A percentile compares a stretch with the other conserved stretches of the same genome.
These are phyloP conservation scores for Coniochaeta ligniaria DNA, from an alignment of 2,329 filamentous ascomycete species.

Conservation along the genomic window DNA sequence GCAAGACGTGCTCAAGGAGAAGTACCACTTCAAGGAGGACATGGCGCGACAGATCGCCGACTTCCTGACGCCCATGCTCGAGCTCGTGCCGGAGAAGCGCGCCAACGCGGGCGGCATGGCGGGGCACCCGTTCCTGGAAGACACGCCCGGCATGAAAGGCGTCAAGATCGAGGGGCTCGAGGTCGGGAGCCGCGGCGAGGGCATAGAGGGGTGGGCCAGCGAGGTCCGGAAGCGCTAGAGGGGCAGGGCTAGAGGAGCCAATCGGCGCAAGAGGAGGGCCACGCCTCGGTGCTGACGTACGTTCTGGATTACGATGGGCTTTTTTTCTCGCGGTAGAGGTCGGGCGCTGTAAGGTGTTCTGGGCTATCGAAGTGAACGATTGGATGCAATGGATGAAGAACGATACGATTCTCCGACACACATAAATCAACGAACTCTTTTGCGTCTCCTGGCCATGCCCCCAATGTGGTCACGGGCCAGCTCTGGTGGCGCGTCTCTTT, in stretches of 20 bases:
- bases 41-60: conserved; percentile 72
- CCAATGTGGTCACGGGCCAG: neutral
- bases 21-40: conserved; percentile 87
- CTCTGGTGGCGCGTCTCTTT: too few species aligned
- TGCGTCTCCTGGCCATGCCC: neutral
- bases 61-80: conserved; percentile 86
- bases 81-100: conserved; percentile 77
- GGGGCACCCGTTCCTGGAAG: conserved; percentile 72
- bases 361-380: neutral
- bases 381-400: neutral
- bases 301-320: neutral
- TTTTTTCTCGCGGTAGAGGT: neutral
- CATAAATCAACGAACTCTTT: neutral
- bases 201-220: conserved; percentile 87
- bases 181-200: conserved; percentile 79
- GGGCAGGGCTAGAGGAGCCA: neutral
- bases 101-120: conserved; percentile 97
- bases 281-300: too few species aligned
- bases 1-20: conserved; percentile 86
- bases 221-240: conserved; percentile 76
- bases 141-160: conserved; percentile 82
- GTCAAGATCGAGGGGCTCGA: conserved; percentile 65
- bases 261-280: neutral
- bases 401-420: neutral
- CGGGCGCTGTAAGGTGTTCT: neutral